Evolutionary conservation across 1,284 basidiomycete genomes (phyloP), one percentile per base, ranked within the genome.

Genomic region (Retiboletus flavoniger): DNA sequence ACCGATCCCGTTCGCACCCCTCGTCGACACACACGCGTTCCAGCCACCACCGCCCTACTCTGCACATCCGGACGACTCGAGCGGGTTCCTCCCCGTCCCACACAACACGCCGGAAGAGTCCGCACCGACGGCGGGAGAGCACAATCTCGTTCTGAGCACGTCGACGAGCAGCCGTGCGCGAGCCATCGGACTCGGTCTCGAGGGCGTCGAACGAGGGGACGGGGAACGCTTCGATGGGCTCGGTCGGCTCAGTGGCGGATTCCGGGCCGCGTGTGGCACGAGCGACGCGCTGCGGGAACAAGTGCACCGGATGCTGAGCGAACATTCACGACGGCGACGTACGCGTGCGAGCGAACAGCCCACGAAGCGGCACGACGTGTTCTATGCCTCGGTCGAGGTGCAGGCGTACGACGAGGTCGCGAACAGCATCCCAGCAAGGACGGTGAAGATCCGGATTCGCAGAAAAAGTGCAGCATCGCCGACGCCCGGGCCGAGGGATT

Each of bases 11-110:
- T 66, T 64, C 19, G 65, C 65, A 9, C 68, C 68, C 10, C 56
- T 66, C 28, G 53, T 69, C 32, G 65, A 67, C 44, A 56, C 50
- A 1, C 60, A 67, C 2, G 53, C 41, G 5, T 67, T 67, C 55
- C 63, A 58, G 39, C 67, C 65, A 7, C 68, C 68, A 4, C 68
- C 63, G 0, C 62, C 67, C 0, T 67, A 67, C 54, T 55, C 60
- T 26, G 56, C 40, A 7, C 51, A 19, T 19, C 35, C 53, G 1
- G 47, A 57, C 38, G 53, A 55, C n/a, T 24, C 63, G 9, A 40
- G 34, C 31, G 52, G 47, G 7, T 46, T 46, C 40, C 59, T 61
- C 7, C 54, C 38, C 7, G 68, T 69, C 0, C 65, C 68, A 1
- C 56, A 69, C 53, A 67, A 69, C 49, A 70, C 63, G 7, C 65